phyloP scores from a whole-genome alignment of 371 early-diverging fungal species.

The Nematocida ausubeli region DNA sequence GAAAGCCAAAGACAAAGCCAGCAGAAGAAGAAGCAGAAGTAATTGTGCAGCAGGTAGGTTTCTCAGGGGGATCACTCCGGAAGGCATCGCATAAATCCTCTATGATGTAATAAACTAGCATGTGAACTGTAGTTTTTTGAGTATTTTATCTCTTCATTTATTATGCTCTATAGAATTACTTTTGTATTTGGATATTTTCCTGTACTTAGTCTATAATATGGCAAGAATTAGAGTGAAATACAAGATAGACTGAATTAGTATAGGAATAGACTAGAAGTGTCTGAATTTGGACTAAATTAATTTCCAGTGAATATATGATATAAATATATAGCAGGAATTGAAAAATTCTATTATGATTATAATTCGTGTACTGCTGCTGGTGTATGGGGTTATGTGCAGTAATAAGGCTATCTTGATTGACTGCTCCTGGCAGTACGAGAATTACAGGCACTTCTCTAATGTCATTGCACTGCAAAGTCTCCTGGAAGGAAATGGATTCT shows the following conservation, averaged over 20 bases:
- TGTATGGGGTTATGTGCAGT: not conserved
- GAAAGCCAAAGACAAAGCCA: not conserved
- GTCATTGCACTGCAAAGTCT: slow-evolving; percentile 39
- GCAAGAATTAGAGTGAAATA: no score
- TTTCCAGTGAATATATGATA: no score
- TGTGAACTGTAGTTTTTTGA: not conserved
- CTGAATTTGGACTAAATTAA: no score
- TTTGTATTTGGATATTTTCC: no score
- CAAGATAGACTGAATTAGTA: no score
- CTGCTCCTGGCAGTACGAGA: slow-evolving; percentile 52
- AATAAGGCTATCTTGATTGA: slow-evolving; percentile 54
- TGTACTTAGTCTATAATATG: no score
- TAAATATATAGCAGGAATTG: no score
- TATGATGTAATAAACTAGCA: not conserved
- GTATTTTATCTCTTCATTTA: not conserved
- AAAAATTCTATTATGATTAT: no score
- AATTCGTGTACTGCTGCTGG: slow-evolving; percentile 1
- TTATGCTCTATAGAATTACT: not conserved
- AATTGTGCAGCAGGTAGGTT: slow-evolving; percentile 23
- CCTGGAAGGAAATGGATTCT: slow-evolving; percentile 46
- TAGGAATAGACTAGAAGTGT: no score
- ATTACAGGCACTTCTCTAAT: slow-evolving; percentile 56
- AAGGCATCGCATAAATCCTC: not conserved
- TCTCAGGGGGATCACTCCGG: not conserved
- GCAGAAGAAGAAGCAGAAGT: slow-evolving; percentile 13